Percentiles rank a stretch among this genome's conserved stretches.
Conservation (phyloP, 306 rosid species). For the Vachellia pachyceras region DNA sequence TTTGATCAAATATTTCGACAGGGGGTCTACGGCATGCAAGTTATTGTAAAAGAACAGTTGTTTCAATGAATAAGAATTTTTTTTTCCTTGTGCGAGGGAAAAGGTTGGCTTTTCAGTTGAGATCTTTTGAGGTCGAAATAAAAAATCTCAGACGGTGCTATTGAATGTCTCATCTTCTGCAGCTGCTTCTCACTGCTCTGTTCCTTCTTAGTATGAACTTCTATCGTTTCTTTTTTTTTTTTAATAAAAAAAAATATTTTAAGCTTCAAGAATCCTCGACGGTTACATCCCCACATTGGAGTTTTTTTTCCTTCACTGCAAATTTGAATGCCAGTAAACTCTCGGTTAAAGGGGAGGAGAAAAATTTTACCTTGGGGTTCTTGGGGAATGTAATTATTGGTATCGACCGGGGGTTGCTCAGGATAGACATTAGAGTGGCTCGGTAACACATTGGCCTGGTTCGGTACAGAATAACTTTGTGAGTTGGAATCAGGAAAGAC, state of each 20-base stretch:
- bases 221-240: background rate
- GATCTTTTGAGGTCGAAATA: background rate
- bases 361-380: slow-evolving; percentile 40
- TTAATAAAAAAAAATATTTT: background rate
- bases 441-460: background rate
- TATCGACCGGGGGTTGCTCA: background rate
- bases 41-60: slow-evolving; percentile 18
- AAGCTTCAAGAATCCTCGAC: background rate
- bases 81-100: background rate
- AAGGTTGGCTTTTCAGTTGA: slow-evolving; percentile 9
- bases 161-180: background rate
- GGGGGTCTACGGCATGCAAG: background rate
- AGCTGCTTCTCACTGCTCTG: background rate
- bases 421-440: background rate
- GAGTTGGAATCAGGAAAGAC: slow-evolving; percentile 22
- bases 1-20: slow-evolving; percentile 9
- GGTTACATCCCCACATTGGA: background rate
- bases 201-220: background rate
- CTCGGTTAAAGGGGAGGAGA: background rate
- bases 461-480: background rate
- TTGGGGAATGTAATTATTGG: slow-evolving; percentile 4
- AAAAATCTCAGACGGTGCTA: background rate
- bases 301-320: background rate
- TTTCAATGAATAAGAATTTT: background rate
- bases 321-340: background rate